These are phyloP conservation scores for Tuber aestivum DNA, from an alignment of 495 filamentous ascomycete genomes.

Conservation along the genomic window DNA sequence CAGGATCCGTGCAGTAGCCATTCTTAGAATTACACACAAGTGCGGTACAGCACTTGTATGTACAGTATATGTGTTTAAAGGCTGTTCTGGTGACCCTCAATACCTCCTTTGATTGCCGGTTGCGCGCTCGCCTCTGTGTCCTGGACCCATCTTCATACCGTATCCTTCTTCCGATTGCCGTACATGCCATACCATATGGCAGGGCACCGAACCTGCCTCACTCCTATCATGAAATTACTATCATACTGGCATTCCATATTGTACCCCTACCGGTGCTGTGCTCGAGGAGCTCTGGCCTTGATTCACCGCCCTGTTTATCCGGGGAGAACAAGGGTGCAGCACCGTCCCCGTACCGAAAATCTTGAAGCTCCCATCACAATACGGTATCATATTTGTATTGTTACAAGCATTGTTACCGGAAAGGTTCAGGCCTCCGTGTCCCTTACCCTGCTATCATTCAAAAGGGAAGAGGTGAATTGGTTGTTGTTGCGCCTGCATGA, in stretches of 20 bases:
- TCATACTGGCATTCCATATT: background rate
- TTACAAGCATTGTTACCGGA: background rate
- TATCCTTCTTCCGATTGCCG: background rate
- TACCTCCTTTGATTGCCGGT: background rate
- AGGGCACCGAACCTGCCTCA: background rate
- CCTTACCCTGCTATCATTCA: background rate
- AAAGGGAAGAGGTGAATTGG: background rate
- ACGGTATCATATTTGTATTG: background rate
- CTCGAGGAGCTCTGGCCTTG: background rate
- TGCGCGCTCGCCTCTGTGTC: background rate
- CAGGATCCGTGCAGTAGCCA: background rate
- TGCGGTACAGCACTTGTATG: background rate
- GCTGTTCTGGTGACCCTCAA: background rate
- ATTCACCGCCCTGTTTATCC: background rate
- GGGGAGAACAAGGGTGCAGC: background rate
- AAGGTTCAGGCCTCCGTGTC: background rate
- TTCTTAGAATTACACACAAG: background rate
- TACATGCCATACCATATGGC: background rate
- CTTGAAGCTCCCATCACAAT: background rate
- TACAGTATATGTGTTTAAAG: background rate
- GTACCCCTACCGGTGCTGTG: background rate
- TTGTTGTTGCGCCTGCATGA: background rate
- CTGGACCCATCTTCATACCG: background rate
- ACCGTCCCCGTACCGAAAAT: background rate
- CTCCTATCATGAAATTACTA: background rate